Conservation (phyloP, 306 rosid genomes). For the Senna siamea region DNA sequence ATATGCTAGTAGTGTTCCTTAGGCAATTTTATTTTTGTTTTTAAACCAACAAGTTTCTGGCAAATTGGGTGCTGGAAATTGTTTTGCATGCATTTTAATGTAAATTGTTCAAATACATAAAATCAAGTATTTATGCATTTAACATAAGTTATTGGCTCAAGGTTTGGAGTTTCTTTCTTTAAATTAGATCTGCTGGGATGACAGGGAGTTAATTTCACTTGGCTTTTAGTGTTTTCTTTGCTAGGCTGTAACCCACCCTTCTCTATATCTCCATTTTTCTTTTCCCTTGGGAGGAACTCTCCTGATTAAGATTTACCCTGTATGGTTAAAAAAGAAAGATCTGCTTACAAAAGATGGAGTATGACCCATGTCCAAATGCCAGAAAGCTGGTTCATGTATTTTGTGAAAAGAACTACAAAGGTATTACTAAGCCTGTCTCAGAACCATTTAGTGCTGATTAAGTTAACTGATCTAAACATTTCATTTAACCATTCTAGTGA, state of each 20-base stretch:
- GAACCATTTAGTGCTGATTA: neutral
- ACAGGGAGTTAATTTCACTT: neutral
- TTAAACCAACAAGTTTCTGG: constrained; percentile 4
- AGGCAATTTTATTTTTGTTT: constrained; percentile 21
- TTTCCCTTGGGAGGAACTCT: neutral
- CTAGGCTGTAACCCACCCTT: neutral
- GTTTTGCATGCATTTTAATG: too few species aligned
- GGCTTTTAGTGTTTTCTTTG: neutral
- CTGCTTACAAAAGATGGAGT: neutral
- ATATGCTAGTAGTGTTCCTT: constrained; percentile 27
- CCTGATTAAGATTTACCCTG: neutral
- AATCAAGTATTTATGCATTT: neutral
- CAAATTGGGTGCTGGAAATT: neutral
- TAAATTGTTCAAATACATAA: too few species aligned
- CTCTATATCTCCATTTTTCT: neutral
- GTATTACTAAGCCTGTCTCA: neutral
- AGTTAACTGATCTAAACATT: constrained; percentile 13
- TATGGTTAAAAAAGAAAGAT: neutral
- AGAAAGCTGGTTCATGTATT: neutral
- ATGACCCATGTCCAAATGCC: neutral
- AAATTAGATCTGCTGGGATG: neutral
- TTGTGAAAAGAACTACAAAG: constrained; percentile 1
- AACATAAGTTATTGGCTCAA: neutral
- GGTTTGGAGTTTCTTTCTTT: constrained; percentile 5
- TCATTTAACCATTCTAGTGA: constrained; percentile 11